A percentile compares a stretch with the other conserved stretches of the same genome.
Conservation (phyloP, 371 early-diverging fungal genomes). For the Mucor ambiguus region DNA sequence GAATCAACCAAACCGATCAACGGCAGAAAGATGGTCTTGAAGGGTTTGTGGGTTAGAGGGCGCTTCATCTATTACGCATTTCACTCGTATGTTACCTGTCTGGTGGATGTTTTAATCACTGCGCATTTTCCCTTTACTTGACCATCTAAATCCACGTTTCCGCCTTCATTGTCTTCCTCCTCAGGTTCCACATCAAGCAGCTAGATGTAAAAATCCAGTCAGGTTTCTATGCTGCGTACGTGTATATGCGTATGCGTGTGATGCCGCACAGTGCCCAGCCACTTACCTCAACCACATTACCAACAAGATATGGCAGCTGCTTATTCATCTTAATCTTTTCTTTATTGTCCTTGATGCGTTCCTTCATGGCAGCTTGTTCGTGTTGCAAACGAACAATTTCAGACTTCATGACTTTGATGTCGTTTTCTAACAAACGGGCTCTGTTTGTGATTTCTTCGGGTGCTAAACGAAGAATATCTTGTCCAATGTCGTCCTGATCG, state of each 20-base stretch:
- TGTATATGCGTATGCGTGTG: neutral
- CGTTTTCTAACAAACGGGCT: constrained; percentile 93
- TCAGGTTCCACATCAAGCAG: constrained; percentile 89
- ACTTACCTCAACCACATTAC: constrained; percentile 97
- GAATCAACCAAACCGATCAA: constrained; percentile 97
- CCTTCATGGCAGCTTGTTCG: constrained; percentile 89
- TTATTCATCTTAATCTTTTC: constrained; percentile 99
- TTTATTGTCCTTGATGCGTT: constrained; percentile 97
- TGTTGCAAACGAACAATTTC: constrained; percentile 87
- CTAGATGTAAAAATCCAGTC: constrained; percentile 37
- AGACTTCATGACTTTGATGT: constrained; percentile 93
- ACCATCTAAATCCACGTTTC: constrained; percentile 91
- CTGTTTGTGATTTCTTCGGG: constrained; percentile 93
- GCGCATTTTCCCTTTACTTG: constrained; percentile 96
- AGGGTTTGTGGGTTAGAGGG: neutral
- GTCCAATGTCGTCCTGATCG: constrained; percentile 75
- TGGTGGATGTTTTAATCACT: constrained; percentile 95
- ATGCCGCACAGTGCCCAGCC: no score
- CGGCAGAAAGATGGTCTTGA: constrained; percentile 94
- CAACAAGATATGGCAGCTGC: constrained; percentile 98
- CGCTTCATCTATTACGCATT: neutral
- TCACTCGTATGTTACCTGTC: constrained; percentile 67
- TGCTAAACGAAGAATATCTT: constrained; percentile 85
- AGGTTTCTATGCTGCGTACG: neutral
- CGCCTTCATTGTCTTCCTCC: constrained; percentile 90